Percentiles rank a stretch among this genome's conserved stretches.
Evolutionary conservation across 2,329 filamentous ascomycete species (phyloP).

Genomic region (Metarhizium anisopliae): DNA sequence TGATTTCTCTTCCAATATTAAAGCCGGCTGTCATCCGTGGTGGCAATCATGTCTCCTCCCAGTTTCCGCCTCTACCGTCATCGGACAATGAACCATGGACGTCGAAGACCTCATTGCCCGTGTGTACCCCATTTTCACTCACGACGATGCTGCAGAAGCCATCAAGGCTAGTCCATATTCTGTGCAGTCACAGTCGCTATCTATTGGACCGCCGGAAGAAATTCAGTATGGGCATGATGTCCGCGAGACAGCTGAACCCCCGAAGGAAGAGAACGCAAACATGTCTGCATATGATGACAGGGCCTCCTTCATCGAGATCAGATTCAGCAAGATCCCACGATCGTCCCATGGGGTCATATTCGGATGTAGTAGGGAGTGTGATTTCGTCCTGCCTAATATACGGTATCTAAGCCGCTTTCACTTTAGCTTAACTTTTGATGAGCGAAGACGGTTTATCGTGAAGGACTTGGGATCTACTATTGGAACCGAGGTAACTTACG

Average conservation of each 20-base stretch:
- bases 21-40: too few relatives aligned
- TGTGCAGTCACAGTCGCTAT: not conserved
- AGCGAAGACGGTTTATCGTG: not conserved
- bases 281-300: too few relatives aligned
- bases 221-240: not conserved
- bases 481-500: not conserved
- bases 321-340: constrained; percentile 9
- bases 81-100: not conserved
- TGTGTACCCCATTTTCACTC: not conserved
- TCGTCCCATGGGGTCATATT: constrained; percentile 10
- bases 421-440: not conserved
- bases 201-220: not conserved
- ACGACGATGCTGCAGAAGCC: accelerated
- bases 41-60: not conserved
- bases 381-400: constrained; percentile 5
- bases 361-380: constrained; percentile 6
- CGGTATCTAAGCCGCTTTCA: not conserved
- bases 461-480: not conserved
- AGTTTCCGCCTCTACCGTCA: not conserved
- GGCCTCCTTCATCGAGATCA: constrained; percentile 8
- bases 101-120: constrained; percentile 5
- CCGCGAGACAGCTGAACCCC: constrained; percentile 1
- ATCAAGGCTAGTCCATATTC: not conserved
- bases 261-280: too few relatives aligned
- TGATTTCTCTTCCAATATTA: too few relatives aligned